Conservation (phyloP, 2,329 filamentous ascomycete species). For the Penicillium sp. region DNA sequence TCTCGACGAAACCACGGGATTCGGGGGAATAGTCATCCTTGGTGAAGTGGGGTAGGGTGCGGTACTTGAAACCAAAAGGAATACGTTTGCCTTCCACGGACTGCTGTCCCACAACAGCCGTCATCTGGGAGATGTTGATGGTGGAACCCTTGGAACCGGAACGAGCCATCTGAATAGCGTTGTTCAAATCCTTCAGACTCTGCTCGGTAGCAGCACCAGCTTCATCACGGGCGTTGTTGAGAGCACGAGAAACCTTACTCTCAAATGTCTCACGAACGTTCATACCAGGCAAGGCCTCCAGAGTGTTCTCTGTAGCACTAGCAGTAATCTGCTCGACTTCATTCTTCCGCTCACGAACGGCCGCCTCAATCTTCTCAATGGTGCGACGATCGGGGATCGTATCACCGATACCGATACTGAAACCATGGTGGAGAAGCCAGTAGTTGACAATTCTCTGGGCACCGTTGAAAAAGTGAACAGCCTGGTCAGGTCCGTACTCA, state of each 20-base stretch:
- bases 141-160: conserved; percentile 98
- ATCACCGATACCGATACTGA: conserved; percentile 98
- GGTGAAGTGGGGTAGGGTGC: conserved; percentile 94
- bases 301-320: conserved; percentile 77
- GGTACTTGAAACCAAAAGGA: conserved; percentile 98
- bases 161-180: conserved; percentile 92
- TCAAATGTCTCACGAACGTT: conserved; percentile 98
- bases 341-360: conserved; percentile 78
- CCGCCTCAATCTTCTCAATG: conserved; percentile 78
- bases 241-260: conserved; percentile 88
- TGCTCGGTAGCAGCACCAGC: conserved; percentile 90
- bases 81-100: conserved; percentile 98
- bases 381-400: conserved; percentile 88
- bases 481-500: conserved; percentile 80
- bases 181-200: conserved; percentile 93
- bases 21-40: conserved; percentile 99
- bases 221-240: conserved; percentile 95
- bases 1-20: conserved; percentile 96
- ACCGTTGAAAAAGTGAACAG: conserved; percentile 94
- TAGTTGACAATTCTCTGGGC: conserved; percentile 94
- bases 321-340: conserved; percentile 75
- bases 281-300: conserved; percentile 96
- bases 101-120: conserved; percentile 94
- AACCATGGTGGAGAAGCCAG: conserved; percentile 94
- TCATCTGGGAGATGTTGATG: conserved; percentile 99